Percentiles rank a stretch among this genome's conserved stretches.
Conservation (phyloP, 2,329 filamentous ascomycete genomes). For the Colletotrichum lupini region DNA sequence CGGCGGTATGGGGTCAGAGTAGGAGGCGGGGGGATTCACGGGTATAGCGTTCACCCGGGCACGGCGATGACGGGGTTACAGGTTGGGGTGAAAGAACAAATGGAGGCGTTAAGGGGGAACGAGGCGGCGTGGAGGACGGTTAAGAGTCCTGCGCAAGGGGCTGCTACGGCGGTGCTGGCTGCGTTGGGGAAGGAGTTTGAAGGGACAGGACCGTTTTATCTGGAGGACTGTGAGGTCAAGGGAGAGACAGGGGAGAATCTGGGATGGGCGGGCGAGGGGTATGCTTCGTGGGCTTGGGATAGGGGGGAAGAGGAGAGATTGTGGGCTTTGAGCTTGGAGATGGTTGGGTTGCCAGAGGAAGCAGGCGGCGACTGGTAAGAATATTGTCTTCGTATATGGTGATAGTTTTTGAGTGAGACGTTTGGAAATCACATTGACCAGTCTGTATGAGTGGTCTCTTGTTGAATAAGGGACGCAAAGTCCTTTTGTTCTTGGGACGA, state of each 20-base stretch:
- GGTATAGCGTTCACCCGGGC: neutral
- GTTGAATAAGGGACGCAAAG: too few species aligned
- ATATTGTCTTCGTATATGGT: neutral
- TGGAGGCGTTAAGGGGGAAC: neutral
- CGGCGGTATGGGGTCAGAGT: conserved; percentile 36
- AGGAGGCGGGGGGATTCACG: neutral
- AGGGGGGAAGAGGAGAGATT: neutral
- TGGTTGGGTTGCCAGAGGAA: neutral
- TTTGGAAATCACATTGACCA: too few species aligned
- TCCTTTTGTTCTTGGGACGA: too few species aligned
- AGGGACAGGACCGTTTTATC: conserved; percentile 56
- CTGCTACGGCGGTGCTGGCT: conserved; percentile 57
- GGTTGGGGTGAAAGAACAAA: neutral
- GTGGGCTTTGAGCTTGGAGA: neutral
- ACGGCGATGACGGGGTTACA: conserved; percentile 1
- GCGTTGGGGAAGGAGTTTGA: conserved; percentile 51
- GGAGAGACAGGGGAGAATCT: neutral
- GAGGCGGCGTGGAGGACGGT: neutral
- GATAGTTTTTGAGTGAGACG: too few species aligned
- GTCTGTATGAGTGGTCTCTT: too few species aligned
- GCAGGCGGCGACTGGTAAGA: neutral
- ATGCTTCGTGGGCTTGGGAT: conserved; percentile 1
- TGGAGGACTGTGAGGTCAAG: conserved; percentile 48
- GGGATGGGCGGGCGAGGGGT: neutral
- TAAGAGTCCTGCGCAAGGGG: conserved; percentile 51